Percentiles rank a stretch among this genome's conserved stretches.
These are phyloP conservation scores for Zanthoxylum bungeanum DNA, from an alignment of 345 rosid genomes.

Conservation along the genomic window DNA sequence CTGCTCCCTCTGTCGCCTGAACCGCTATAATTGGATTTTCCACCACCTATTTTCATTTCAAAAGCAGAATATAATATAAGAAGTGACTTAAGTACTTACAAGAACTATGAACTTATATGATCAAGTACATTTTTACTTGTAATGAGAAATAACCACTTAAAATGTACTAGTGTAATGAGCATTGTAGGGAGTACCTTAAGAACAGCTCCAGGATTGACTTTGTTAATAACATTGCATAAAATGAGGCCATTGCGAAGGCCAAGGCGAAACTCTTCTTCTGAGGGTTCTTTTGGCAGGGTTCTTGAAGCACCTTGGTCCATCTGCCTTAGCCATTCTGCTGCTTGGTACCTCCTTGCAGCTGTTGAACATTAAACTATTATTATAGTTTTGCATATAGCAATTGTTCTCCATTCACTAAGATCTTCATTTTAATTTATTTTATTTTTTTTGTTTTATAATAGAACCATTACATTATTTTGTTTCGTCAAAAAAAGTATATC, in stretches of 20 bases:
- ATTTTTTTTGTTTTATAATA: no score
- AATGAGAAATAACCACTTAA: background rate
- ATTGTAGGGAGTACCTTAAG: constrained; percentile 51
- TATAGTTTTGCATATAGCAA: no score
- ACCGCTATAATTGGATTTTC: constrained; percentile 68
- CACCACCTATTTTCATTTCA: constrained; percentile 50
- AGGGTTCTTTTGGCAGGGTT: constrained; percentile 59
- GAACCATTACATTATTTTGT: background rate
- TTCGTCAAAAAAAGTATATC: no score
- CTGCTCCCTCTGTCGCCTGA: constrained; percentile 85
- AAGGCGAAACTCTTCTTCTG: constrained; percentile 73
- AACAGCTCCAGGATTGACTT: constrained; percentile 93
- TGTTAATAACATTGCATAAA: constrained; percentile 94
- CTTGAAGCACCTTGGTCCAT: constrained; percentile 71
- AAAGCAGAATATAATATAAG: background rate
- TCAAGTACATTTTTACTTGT: background rate
- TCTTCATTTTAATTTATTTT: no score
- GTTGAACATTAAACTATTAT: background rate
- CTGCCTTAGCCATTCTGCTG: constrained; percentile 84
- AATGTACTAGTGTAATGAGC: no score
- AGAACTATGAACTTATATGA: background rate
- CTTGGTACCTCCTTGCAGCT: constrained; percentile 90
- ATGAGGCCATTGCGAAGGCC: constrained; percentile 87
- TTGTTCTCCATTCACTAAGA: background rate
- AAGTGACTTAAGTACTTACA: background rate